phyloP scores from a whole-genome alignment of 768 basidiomycete species.

The Gautieria morchelliformis region DNA sequence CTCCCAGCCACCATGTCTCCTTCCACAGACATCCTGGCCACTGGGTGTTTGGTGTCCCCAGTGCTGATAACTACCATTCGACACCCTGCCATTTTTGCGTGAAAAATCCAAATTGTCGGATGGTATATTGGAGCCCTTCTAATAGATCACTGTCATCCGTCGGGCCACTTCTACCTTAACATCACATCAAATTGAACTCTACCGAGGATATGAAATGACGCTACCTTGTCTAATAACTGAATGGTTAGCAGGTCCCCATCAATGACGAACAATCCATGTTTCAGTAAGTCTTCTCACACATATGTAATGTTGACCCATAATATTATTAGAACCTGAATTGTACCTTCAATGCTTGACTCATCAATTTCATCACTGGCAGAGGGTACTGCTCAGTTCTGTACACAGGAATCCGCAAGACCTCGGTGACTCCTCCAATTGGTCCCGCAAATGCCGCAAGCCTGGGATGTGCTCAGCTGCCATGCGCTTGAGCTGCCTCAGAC shows the following conservation, averaged over 20 bases:
- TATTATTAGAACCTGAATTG: slow-evolving; percentile 10
- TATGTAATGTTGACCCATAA: neutral
- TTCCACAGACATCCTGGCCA: slow-evolving; percentile 12
- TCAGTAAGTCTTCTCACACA: neutral
- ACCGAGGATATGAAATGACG: too few species aligned
- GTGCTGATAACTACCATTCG: slow-evolving; percentile 17
- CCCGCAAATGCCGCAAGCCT: neutral
- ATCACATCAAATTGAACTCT: too few species aligned
- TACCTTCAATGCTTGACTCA: slow-evolving; percentile 14
- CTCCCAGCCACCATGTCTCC: neutral
- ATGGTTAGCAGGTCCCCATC: neutral
- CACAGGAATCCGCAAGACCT: slow-evolving; percentile 7
- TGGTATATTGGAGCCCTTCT: neutral
- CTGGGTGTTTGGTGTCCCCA: slow-evolving; percentile 20
- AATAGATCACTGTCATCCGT: neutral
- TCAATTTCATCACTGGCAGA: slow-evolving; percentile 15
- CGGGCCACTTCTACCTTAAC: neutral
- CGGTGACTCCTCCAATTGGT: neutral
- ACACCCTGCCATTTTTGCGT: slow-evolving; percentile 17
- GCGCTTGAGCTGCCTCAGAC: neutral
- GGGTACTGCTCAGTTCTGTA: slow-evolving; percentile 14
- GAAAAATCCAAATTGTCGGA: slow-evolving; percentile 18
- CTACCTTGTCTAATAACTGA: neutral
- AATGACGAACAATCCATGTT: neutral
- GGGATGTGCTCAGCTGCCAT: neutral